Evolutionary conservation across 768 basidiomycete genomes (phyloP).

Genomic region (Lentinus brumalis): DNA sequence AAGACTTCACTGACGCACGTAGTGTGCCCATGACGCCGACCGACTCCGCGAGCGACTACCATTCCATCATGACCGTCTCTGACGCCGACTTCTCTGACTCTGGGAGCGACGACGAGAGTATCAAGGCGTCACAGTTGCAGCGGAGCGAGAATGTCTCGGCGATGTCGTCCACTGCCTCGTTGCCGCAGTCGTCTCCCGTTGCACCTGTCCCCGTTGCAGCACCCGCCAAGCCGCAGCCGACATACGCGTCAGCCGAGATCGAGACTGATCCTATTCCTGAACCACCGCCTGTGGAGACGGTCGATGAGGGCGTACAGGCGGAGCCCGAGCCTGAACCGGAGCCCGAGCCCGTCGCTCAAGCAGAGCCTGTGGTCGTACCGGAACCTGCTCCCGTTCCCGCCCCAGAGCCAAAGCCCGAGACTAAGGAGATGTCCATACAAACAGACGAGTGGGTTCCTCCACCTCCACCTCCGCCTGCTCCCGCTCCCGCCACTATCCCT

Average conservation of each 20-base stretch:
- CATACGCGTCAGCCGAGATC: slow-evolving; percentile 55
- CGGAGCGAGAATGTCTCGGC: slow-evolving; percentile 29
- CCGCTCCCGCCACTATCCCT: slow-evolving; percentile 34
- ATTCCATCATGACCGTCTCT: slow-evolving; percentile 69
- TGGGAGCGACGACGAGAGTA: slow-evolving; percentile 67
- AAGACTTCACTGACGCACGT: slow-evolving; percentile 79
- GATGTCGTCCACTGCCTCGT: slow-evolving; percentile 27
- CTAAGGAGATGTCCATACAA: slow-evolving; percentile 77
- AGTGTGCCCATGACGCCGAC: slow-evolving; percentile 64
- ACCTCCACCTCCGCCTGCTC: slow-evolving; percentile 37
- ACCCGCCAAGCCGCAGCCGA: slow-evolving; percentile 26
- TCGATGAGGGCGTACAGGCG: slow-evolving; percentile 22
- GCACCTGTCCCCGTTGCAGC: not conserved
- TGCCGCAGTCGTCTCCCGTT: slow-evolving; percentile 7
- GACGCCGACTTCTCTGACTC: slow-evolving; percentile 67
- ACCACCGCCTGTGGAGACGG: slow-evolving; percentile 13
- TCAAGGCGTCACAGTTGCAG: slow-evolving; percentile 61
- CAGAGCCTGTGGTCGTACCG: slow-evolving; percentile 28
- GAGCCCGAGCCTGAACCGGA: slow-evolving; percentile 12
- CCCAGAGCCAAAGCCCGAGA: slow-evolving; percentile 57
- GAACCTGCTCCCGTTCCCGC: slow-evolving; percentile 25
- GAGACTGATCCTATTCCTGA: slow-evolving; percentile 28
- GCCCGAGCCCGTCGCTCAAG: slow-evolving; percentile 23
- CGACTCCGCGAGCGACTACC: slow-evolving; percentile 72
- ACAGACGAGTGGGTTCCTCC: slow-evolving; percentile 70